A percentile compares a stretch with the other conserved stretches of the same genome.
Evolutionary conservation across 2,329 filamentous ascomycete species (phyloP).

Genomic region (Colletotrichum falcatum): DNA sequence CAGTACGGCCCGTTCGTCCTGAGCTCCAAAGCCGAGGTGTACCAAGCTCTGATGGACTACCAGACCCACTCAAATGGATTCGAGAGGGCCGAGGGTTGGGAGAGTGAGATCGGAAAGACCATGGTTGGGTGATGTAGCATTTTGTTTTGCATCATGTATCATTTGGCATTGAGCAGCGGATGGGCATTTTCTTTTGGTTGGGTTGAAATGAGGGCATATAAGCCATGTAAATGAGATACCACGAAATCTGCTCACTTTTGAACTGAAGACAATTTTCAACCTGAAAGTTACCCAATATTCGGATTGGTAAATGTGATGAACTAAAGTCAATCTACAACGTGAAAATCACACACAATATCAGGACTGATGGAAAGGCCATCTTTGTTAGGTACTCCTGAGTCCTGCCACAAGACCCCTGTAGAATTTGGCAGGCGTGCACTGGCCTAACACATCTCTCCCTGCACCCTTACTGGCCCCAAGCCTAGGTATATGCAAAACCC

Average conservation of each 20-base stretch:
- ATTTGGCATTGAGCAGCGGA: background rate
- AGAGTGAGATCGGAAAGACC: conserved; percentile 86
- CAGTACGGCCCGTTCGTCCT: conserved; percentile 91
- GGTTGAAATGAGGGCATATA: background rate
- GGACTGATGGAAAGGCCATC: too few species aligned
- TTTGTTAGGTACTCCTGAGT: too few species aligned
- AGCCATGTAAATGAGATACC: background rate
- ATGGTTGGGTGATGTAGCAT: conserved; percentile 62
- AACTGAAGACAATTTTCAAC: background rate
- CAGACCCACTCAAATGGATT: conserved; percentile 81
- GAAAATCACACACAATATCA: background rate
- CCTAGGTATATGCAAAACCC: background rate
- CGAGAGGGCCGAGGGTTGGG: conserved; percentile 82
- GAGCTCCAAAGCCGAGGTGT: conserved; percentile 76
- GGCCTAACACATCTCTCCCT: background rate
- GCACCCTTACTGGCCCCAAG: background rate
- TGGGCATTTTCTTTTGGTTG: background rate
- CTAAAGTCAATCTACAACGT: background rate
- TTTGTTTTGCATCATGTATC: conserved; percentile 1
- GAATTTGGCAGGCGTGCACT: conserved; percentile 3
- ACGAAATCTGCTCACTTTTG: background rate
- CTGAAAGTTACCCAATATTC: background rate
- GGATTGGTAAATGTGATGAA: too few species aligned
- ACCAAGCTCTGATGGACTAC: conserved; percentile 82
- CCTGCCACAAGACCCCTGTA: background rate